phyloP scores from a whole-genome alignment of 2,329 filamentous ascomycete genomes.

The Trematosphaeria pertusa region DNA sequence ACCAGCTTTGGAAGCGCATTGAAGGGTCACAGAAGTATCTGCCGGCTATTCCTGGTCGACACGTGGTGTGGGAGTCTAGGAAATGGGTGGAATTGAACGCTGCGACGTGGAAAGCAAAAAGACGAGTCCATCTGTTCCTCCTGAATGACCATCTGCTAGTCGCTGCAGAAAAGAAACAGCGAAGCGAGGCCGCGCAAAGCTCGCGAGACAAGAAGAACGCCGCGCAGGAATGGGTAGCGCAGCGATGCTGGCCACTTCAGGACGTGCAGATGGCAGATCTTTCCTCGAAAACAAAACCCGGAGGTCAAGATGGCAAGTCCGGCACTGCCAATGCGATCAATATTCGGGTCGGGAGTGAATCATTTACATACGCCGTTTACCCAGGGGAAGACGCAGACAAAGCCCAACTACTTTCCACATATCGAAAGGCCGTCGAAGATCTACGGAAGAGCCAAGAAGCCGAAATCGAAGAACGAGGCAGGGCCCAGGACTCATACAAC shows the following conservation, averaged over 20 bases:
- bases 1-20: constrained; percentile 94
- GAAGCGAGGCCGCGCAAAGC: constrained; percentile 69
- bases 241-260: constrained; percentile 90
- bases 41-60: constrained; percentile 86
- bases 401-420: constrained; percentile 80
- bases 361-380: constrained; percentile 92
- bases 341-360: constrained; percentile 86
- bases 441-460: constrained; percentile 83
- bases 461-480: constrained; percentile 86
- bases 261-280: constrained; percentile 95
- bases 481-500: constrained; percentile 82
- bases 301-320: constrained; percentile 54
- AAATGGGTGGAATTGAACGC: constrained; percentile 97
- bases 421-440: constrained; percentile 91
- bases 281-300: constrained; percentile 55
- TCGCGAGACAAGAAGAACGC: constrained; percentile 49
- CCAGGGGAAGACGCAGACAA: constrained; percentile 82
- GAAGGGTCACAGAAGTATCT: constrained; percentile 97
- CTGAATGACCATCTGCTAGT: constrained; percentile 94
- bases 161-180: constrained; percentile 92
- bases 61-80: constrained; percentile 91
- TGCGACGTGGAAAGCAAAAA: constrained; percentile 91
- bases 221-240: constrained; percentile 78
- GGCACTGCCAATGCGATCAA: constrained; percentile 87
- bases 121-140: constrained; percentile 89